A percentile compares a stretch with the other conserved stretches of the same genome.
Conservation (phyloP, 805 yeast species). For the Candida ipomoeae region DNA sequence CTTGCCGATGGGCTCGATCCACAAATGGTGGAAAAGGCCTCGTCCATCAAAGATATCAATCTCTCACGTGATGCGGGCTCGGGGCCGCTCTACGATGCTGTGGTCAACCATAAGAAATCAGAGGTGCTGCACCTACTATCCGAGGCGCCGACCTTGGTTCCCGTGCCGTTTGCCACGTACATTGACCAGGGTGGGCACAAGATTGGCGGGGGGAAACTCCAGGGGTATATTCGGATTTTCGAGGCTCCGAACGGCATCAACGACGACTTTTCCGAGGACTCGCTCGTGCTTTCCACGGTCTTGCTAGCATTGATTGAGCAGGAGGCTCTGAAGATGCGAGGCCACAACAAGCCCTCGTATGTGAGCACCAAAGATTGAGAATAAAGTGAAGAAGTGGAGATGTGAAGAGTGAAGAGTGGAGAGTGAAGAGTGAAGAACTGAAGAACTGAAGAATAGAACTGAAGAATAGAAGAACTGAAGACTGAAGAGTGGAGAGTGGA, state of each 20-base stretch:
- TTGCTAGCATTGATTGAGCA: conserved; percentile 30
- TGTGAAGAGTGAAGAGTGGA: no score
- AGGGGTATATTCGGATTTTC: conserved; percentile 22
- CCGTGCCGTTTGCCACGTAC: conserved; percentile 29
- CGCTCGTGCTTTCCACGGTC: conserved; percentile 22
- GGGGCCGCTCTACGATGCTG: conserved; percentile 16
- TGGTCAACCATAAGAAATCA: conserved; percentile 20
- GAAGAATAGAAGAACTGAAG: no score
- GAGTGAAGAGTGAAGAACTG: no score
- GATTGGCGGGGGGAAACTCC: conserved; percentile 19
- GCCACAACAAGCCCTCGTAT: conserved; percentile 24
- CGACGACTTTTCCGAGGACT: conserved; percentile 15
- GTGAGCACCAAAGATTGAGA: not conserved
- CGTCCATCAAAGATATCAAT: conserved; percentile 10
- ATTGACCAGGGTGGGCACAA: conserved; percentile 24
- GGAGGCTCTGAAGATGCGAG: conserved; percentile 31
- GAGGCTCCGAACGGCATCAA: conserved; percentile 14
- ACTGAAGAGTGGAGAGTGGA: no score
- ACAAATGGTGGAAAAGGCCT: conserved; percentile 2
- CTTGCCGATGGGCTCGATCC: conserved; percentile 22
- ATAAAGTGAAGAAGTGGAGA: no score
- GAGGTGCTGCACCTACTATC: conserved; percentile 19
- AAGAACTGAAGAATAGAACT: no score
- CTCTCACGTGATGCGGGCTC: conserved; percentile 5
- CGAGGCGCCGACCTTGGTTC: conserved; percentile 17